A percentile compares a stretch with the other conserved stretches of the same genome.
These are phyloP conservation scores for Capsicum baccatum DNA, from an alignment of 257 asterid genomes.

Conservation along the genomic window DNA sequence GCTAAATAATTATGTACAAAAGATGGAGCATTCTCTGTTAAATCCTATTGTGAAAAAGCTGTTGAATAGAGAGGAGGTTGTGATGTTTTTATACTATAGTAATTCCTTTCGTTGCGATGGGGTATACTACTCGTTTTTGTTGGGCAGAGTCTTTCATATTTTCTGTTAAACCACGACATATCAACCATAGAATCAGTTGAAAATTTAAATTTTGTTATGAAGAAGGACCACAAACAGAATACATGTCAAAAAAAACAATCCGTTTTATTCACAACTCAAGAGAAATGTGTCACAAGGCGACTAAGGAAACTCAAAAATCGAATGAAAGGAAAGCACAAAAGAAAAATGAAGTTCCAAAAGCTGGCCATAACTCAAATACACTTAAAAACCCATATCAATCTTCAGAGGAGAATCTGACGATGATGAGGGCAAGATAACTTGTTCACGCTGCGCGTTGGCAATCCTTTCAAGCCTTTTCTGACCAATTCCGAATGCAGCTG, in stretches of 20 bases:
- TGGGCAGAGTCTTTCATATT: too few relatives aligned
- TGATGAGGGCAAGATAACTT: slow-evolving; percentile 57
- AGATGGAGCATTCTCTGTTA: not conserved
- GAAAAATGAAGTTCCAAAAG: not conserved
- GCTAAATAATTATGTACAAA: not conserved
- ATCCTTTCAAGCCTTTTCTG: too few relatives aligned
- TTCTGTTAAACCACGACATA: too few relatives aligned
- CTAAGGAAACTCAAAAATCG: not conserved
- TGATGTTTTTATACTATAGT: too few relatives aligned
- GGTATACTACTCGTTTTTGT: too few relatives aligned
- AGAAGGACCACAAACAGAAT: not conserved
- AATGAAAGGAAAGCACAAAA: not conserved
- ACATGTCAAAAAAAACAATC: too few relatives aligned
- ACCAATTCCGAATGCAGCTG: too few relatives aligned
- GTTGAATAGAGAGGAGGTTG: not conserved
- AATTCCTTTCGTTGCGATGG: too few relatives aligned
- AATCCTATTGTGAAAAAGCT: not conserved
- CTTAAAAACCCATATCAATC: slow-evolving; percentile 41
- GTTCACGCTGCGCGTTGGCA: not conserved
- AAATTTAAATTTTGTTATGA: not conserved
- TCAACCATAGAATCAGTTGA: not conserved
- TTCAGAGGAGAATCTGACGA: slow-evolving; percentile 52
- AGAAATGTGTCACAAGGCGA: not conserved
- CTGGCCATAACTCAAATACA: not conserved
- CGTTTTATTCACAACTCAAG: too few relatives aligned